Percentiles rank a stretch among this genome's conserved stretches.
phyloP scores from a whole-genome alignment of 352 stramenopile genomes.

The Pythium insidiosum region DNA sequence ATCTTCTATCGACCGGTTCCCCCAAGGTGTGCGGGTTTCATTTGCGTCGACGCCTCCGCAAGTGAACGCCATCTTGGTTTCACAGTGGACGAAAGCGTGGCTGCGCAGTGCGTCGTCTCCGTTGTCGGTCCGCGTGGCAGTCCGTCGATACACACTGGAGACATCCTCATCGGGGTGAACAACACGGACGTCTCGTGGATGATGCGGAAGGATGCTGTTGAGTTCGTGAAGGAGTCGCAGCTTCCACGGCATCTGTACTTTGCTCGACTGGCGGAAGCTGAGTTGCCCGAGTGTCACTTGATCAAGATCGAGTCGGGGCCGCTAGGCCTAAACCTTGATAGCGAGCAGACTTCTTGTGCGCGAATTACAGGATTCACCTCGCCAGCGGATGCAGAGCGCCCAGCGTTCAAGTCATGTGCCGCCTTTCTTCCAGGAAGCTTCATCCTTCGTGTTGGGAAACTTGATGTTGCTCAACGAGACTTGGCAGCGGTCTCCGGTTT shows the following conservation, averaged over 20 bases:
- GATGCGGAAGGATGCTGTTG: conserved; percentile 19
- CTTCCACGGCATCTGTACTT: conserved; percentile 32
- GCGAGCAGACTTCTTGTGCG: conserved; percentile 15
- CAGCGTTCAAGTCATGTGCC: conserved; percentile 24
- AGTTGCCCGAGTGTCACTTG: conserved; percentile 31
- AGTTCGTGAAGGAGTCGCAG: conserved; percentile 17
- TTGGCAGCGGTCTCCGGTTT: conserved; percentile 30
- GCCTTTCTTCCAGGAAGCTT: conserved; percentile 35
- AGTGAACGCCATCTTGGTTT: conserved; percentile 19
- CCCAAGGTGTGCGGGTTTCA: conserved; percentile 17
- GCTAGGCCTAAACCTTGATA: conserved; percentile 46
- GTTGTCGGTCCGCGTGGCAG: conserved; percentile 11
- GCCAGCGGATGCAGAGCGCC: conserved; percentile 21
- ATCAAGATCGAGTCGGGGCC: conserved; percentile 29
- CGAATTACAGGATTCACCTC: conserved; percentile 38
- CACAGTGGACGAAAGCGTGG: conserved; percentile 25
- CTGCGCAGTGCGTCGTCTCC: conserved; percentile 26
- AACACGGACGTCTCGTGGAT: conserved; percentile 27
- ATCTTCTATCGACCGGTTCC: conserved; percentile 35
- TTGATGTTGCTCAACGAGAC: conserved; percentile 39
- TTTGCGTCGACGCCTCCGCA: conserved; percentile 13
- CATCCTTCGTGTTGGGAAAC: conserved; percentile 59
- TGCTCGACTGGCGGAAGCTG: conserved; percentile 7
- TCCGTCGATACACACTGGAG: conserved; percentile 15
- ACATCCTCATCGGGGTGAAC: conserved; percentile 43